Percentiles rank a stretch among this genome's conserved stretches.
phyloP scores from a whole-genome alignment of 257 asterid species.

The Striga asiatica region DNA sequence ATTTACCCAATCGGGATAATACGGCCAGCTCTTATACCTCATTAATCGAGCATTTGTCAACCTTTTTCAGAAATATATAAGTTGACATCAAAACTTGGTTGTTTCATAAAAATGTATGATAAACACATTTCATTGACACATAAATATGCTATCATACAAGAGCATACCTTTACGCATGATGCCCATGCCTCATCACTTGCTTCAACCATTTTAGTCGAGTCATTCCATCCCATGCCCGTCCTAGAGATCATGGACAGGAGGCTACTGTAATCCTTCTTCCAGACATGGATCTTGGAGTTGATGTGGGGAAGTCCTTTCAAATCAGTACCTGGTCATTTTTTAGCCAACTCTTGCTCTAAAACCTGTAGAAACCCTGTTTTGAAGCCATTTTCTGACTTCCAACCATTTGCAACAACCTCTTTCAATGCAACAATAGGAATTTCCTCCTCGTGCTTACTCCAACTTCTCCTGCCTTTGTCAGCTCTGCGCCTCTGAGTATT shows the following conservation, averaged over 20 bases:
- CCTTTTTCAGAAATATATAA: neutral
- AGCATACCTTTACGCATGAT: neutral
- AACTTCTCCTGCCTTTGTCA: neutral
- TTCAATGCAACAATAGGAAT: neutral
- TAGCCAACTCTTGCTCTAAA: neutral
- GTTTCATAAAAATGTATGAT: neutral
- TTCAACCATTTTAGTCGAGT: neutral
- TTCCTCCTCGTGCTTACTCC: neutral
- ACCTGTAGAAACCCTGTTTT: neutral
- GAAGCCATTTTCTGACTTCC: neutral
- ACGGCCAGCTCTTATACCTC: neutral
- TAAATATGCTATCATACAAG: too few species aligned
- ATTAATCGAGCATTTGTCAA: neutral
- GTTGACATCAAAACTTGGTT: neutral
- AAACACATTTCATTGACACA: too few species aligned
- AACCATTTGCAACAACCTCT: neutral
- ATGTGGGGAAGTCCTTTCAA: neutral
- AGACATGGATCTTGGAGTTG: neutral
- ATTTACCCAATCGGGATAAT: neutral
- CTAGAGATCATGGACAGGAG: neutral
- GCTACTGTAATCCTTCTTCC: neutral
- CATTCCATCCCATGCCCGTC: neutral
- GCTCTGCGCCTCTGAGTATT: too few species aligned
- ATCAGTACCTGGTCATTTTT: neutral
- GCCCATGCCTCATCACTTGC: neutral